Percentiles rank a stretch among this genome's conserved stretches.
Conservation (phyloP, 768 basidiomycete species). For the Pleurotus ostreatus region DNA sequence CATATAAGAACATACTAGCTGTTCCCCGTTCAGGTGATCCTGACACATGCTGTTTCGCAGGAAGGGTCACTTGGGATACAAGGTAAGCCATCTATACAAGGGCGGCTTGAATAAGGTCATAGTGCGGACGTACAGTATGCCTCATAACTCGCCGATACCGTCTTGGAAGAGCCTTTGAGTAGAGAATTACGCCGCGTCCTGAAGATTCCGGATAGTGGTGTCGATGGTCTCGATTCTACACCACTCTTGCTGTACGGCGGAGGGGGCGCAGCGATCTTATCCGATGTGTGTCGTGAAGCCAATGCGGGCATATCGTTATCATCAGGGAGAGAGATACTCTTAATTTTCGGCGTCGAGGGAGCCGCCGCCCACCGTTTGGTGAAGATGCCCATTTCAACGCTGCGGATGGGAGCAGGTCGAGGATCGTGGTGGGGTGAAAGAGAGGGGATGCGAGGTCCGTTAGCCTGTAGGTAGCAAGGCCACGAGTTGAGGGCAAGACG, state of each 20-base stretch:
- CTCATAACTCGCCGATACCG: constrained; percentile 3
- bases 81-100: background rate
- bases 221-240: constrained; percentile 6
- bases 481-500: constrained; percentile 7
- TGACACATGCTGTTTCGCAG: background rate
- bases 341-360: constrained; percentile 8
- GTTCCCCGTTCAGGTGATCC: background rate
- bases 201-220: background rate
- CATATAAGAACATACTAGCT: background rate
- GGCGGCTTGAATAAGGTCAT: background rate
- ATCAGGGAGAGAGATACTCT: constrained; percentile 7
- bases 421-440: constrained; percentile 8
- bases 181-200: constrained; percentile 6
- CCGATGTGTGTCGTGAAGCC: constrained; percentile 5
- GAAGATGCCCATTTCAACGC: constrained; percentile 2
- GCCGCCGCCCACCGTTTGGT: constrained; percentile 2
- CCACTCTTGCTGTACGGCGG: background rate
- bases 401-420: background rate
- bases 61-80: background rate
- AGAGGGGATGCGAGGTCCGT: background rate
- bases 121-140: constrained; percentile 3
- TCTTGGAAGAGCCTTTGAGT: constrained; percentile 1
- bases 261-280: constrained; percentile 4
- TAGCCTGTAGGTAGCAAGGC: constrained; percentile 7
- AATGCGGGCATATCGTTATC: background rate